These are phyloP conservation scores for Brassica juncea DNA, from an alignment of 345 rosid species.

Conservation along the genomic window DNA sequence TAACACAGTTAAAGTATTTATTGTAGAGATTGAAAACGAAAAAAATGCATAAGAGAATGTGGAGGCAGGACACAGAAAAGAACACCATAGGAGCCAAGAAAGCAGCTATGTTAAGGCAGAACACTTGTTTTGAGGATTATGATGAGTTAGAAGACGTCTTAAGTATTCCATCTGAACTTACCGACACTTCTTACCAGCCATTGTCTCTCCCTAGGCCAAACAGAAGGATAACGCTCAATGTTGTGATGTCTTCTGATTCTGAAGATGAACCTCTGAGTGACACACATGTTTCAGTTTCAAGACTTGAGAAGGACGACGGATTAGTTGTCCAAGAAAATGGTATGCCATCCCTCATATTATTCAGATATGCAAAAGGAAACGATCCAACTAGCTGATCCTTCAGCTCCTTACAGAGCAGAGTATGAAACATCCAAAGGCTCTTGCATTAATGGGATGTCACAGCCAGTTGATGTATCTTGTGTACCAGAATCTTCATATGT, in stretches of 20 bases:
- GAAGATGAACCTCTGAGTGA: conserved; percentile 59
- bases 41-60: conserved; percentile 40
- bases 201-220: conserved; percentile 45
- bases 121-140: conserved; percentile 50
- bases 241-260: conserved; percentile 78
- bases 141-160: conserved; percentile 46
- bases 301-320: no score
- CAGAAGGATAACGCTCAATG: conserved; percentile 49
- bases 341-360: no score
- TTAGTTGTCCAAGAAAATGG: no score
- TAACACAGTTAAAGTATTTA: conserved; percentile 38
- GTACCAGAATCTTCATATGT: conserved; percentile 86
- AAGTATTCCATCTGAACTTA: conserved; percentile 36
- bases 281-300: neutral
- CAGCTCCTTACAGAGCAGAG: no score
- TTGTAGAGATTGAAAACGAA: conserved; percentile 49
- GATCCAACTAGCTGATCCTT: no score
- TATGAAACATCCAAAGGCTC: conserved; percentile 41
- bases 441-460: conserved; percentile 38
- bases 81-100: conserved; percentile 68
- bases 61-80: conserved; percentile 42
- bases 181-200: conserved; percentile 50
- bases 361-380: no score
- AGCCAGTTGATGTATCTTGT: conserved; percentile 60
- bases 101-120: conserved; percentile 68